Base-by-base conservation (phyloP, 2,329 filamentous ascomycete genomes). In the Aspergillus bombycis region DNA sequence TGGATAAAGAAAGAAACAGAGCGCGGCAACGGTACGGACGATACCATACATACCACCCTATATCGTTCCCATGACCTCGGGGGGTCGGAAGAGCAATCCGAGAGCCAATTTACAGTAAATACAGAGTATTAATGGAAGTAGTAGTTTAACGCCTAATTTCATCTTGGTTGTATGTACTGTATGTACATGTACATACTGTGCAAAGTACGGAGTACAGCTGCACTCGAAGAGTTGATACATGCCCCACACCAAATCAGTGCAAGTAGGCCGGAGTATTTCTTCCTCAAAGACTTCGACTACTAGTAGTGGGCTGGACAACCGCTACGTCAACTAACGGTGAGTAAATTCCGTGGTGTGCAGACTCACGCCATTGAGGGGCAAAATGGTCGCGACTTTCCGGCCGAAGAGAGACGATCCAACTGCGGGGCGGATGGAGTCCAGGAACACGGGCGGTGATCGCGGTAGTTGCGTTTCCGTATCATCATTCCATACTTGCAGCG, bases 291-390 rank as follows among this genome's bases (percentile, higher is more conserved):
- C 5, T 19, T 19, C 7, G 19, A 19, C 36, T 38, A 38, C n/a
- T n/a, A n/a, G n/a, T n/a, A n/a, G 36, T 38, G 36, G 38, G 38
- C 16, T n/a, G 38, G 9, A 41, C 38, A 41, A n/a, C 19, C 16
- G 19, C 36, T 19, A 23, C 43, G 11, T 46, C 4, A 46, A 46
- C n/a, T 16, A 46, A 50, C 46, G 26, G 46, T 30, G 26, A 50
- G 16, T 50, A 26, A 50, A 50, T 30, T 50, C 46, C 46, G 46
- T 50, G 46, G 30, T 30, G 26, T 50, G 23, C 46, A 50, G 16
- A 50, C 55, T 62, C 60, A 62, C 55, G 60, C 60, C 60, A 62
- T 62, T 28, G 7, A 26, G 28, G 46, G 46, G 46, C 46, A 50
- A 50, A 50, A 50, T 60, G 58, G 23, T 58, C 26, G 21, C 45